Evolutionary conservation across 306 rosid genomes (phyloP).

Genomic region (Cyclanthera cordifolia): DNA sequence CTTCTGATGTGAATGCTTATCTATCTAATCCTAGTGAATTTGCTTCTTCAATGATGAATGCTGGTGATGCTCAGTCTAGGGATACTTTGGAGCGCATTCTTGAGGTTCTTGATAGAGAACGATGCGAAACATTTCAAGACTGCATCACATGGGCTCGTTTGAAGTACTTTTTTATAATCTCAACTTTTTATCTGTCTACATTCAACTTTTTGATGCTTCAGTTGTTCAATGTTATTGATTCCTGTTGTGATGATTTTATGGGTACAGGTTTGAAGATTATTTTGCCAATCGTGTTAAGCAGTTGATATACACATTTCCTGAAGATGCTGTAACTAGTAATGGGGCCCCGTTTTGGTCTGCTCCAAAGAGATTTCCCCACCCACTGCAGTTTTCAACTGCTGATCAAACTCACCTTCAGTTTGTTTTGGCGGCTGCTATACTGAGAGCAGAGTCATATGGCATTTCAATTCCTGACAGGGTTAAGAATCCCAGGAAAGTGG

Average conservation of each 20-base stretch:
- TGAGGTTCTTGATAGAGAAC: constrained; percentile 80
- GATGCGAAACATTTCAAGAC: constrained; percentile 72
- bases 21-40: constrained; percentile 77
- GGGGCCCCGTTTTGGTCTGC: constrained; percentile 99
- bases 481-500: constrained; percentile 51
- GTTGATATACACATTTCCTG: constrained; percentile 82
- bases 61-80: constrained; percentile 99
- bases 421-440: constrained; percentile 64
- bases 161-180: constrained; percentile 36
- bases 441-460: constrained; percentile 87
- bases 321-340: constrained; percentile 86
- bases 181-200: background rate
- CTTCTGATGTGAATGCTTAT: constrained; percentile 81
- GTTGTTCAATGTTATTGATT: background rate
- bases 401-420: constrained; percentile 67
- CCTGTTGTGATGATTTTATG: constrained; percentile 11
- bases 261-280: constrained; percentile 86
- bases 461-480: constrained; percentile 80
- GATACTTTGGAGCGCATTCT: constrained; percentile 86
- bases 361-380: constrained; percentile 86
- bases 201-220: background rate
- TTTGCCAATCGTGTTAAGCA: constrained; percentile 80
- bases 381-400: constrained; percentile 62
- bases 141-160: constrained; percentile 86
- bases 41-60: constrained; percentile 45